Conservation (phyloP, 2,329 filamentous ascomycete species). For the Penicillium sp. region DNA sequence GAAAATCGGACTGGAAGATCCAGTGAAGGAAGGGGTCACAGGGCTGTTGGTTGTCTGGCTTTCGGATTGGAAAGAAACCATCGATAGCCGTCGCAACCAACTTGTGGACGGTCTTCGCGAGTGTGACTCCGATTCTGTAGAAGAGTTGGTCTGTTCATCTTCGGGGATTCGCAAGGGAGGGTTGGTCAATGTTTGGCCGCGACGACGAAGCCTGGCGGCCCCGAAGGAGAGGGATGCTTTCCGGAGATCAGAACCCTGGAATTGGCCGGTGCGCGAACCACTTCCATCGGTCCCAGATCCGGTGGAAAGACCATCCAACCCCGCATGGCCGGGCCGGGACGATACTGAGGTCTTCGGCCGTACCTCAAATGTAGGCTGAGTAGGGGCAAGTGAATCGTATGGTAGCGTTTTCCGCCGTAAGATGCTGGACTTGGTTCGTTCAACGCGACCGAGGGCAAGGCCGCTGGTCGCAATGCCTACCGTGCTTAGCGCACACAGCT, state of each 20-base stretch:
- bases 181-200: slow-evolving; percentile 38
- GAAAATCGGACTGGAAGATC: slow-evolving; percentile 53
- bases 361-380: slow-evolving; percentile 14
- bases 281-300: slow-evolving; percentile 7
- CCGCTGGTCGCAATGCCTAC: slow-evolving; percentile 60
- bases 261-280: slow-evolving; percentile 7
- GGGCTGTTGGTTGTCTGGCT: slow-evolving; percentile 50
- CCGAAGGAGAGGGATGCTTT: slow-evolving; percentile 29
- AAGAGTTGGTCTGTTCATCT: slow-evolving; percentile 19
- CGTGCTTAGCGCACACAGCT: slow-evolving; percentile 64
- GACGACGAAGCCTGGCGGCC: slow-evolving; percentile 32
- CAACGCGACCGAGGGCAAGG: slow-evolving; percentile 55
- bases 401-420: slow-evolving; percentile 28
- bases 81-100: slow-evolving; percentile 58
- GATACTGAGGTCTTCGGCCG: slow-evolving; percentile 21
- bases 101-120: slow-evolving; percentile 46
- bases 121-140: slow-evolving; percentile 17
- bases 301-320: slow-evolving; percentile 14
- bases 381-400: slow-evolving; percentile 17
- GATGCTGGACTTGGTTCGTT: slow-evolving; percentile 35
- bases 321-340: slow-evolving; percentile 16
- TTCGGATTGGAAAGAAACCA: slow-evolving; percentile 48
- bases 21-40: slow-evolving; percentile 53
- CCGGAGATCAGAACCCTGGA: slow-evolving; percentile 18
- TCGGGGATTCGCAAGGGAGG: slow-evolving; percentile 29